Conservation (phyloP, 1,284 basidiomycete species). For the Cryptococcus deneoformans region DNA sequence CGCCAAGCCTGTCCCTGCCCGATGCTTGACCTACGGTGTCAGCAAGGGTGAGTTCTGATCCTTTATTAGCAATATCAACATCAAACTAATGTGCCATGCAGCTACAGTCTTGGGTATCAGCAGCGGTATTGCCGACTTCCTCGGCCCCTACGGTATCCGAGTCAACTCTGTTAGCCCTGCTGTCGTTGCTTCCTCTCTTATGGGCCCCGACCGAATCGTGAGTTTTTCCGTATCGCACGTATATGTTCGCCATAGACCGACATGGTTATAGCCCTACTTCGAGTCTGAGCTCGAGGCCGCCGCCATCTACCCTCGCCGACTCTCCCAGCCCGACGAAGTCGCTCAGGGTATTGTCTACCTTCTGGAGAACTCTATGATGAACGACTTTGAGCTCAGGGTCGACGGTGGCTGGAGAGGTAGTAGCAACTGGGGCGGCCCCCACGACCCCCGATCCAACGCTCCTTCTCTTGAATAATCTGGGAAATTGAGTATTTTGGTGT, state of each 20-base stretch:
- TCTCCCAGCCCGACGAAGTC: slow-evolving; percentile 21
- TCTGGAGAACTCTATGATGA: slow-evolving; percentile 33
- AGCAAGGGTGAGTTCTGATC: slow-evolving; percentile 20
- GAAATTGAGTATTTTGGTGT: too few relatives aligned
- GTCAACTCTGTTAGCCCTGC: slow-evolving; percentile 32
- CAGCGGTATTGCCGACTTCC: slow-evolving; percentile 21
- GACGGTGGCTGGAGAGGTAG: slow-evolving; percentile 18
- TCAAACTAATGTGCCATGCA: neutral
- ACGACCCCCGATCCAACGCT: slow-evolving; percentile 7
- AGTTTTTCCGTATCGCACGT: neutral
- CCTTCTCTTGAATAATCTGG: neutral
- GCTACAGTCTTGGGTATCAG: slow-evolving; percentile 21
- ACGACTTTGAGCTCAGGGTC: slow-evolving; percentile 20
- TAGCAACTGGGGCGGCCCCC: slow-evolving; percentile 16
- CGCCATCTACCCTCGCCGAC: slow-evolving; percentile 15
- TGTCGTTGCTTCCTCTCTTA: slow-evolving; percentile 30
- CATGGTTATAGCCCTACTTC: slow-evolving; percentile 2
- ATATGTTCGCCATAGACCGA: too few relatives aligned
- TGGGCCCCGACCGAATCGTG: slow-evolving; percentile 18
- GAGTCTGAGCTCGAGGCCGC: slow-evolving; percentile 1
- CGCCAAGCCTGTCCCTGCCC: slow-evolving; percentile 24
- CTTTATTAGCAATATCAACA: neutral
- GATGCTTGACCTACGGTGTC: slow-evolving; percentile 31
- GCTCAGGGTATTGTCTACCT: slow-evolving; percentile 20
- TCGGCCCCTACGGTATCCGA: slow-evolving; percentile 32